These are phyloP conservation scores for Agrocybe praecox DNA, from an alignment of 768 basidiomycete species.

Conservation along the genomic window DNA sequence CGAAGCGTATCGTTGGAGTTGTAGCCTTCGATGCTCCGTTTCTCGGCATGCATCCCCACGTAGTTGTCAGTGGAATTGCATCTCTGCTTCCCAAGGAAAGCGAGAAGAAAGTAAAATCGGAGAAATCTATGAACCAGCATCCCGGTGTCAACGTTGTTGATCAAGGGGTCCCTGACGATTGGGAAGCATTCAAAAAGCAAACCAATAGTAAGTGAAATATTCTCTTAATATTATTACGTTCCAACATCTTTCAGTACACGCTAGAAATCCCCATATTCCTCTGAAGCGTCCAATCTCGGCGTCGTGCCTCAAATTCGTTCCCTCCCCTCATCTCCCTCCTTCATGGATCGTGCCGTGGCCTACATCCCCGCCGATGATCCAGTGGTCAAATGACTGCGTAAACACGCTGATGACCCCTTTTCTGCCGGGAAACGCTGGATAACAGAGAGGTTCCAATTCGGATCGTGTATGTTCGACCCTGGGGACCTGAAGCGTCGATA, in stretches of 20 bases:
- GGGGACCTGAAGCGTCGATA: constrained; percentile 52
- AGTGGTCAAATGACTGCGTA: constrained; percentile 49
- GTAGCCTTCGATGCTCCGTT: constrained; percentile 63
- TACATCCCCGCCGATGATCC: constrained; percentile 46
- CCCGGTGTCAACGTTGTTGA: constrained; percentile 46
- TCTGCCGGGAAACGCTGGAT: constrained; percentile 52
- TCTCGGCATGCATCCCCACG: constrained; percentile 65
- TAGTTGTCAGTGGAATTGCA: constrained; percentile 57
- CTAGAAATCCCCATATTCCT: constrained; percentile 6
- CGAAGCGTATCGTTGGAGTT: constrained; percentile 50
- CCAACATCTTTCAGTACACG: too few relatives aligned
- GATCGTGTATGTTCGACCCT: constrained; percentile 60
- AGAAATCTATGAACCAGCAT: constrained; percentile 45
- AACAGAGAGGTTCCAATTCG: constrained; percentile 59
- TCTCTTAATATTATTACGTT: too few relatives aligned
- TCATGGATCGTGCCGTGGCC: constrained; percentile 38
- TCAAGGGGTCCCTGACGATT: constrained; percentile 47
- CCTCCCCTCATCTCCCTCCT: constrained; percentile 21
- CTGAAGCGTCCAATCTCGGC: constrained; percentile 5
- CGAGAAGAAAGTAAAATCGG: constrained; percentile 29
- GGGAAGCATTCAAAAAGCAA: constrained; percentile 46
- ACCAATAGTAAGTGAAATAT: constrained; percentile 25
- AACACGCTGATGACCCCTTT: constrained; percentile 55
- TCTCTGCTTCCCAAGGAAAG: constrained; percentile 48
- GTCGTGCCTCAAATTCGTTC: constrained; percentile 7